A percentile compares a stretch with the other conserved stretches of the same genome.
Evolutionary conservation across 768 basidiomycete species (phyloP).

Genomic region (Cytidiella melzeri): DNA sequence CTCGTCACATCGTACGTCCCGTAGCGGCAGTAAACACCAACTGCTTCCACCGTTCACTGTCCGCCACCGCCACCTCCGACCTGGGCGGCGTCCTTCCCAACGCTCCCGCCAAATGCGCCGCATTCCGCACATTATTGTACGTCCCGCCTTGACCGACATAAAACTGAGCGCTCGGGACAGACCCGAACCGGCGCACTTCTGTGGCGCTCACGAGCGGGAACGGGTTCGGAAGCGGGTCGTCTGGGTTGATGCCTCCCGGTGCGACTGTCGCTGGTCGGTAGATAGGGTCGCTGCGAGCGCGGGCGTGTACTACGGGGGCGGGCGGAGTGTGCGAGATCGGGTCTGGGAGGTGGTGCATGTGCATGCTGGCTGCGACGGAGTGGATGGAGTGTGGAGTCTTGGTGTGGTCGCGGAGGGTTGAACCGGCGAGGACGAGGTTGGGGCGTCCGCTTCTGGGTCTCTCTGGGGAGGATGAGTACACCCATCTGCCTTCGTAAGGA

Average conservation of each 20-base stretch:
- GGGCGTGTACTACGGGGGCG: slow-evolving; percentile 16
- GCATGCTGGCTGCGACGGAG: slow-evolving; percentile 20
- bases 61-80: neutral
- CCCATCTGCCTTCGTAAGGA: neutral
- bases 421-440: neutral
- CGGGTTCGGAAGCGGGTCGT: slow-evolving; percentile 12
- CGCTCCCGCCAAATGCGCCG: slow-evolving; percentile 10
- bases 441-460: neutral
- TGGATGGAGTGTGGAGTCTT: slow-evolving; percentile 18
- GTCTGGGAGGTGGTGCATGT: slow-evolving; percentile 16
- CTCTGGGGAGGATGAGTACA: neutral
- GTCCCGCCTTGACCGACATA: slow-evolving; percentile 6
- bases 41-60: slow-evolving; percentile 10
- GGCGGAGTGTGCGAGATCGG: neutral
- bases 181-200: slow-evolving; percentile 18
- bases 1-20: neutral
- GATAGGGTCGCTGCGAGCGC: slow-evolving; percentile 14
- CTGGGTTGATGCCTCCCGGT: slow-evolving; percentile 7
- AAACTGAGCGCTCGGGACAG: slow-evolving; percentile 11
- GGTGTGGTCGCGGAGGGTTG: slow-evolving; percentile 9
- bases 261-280: slow-evolving; percentile 15
- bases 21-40: slow-evolving; percentile 10
- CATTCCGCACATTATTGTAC: slow-evolving; percentile 1
- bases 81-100: slow-evolving; percentile 11
- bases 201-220: slow-evolving; percentile 10